phyloP scores from a whole-genome alignment of 331 rosid species.

The Acacia pycnantha region DNA sequence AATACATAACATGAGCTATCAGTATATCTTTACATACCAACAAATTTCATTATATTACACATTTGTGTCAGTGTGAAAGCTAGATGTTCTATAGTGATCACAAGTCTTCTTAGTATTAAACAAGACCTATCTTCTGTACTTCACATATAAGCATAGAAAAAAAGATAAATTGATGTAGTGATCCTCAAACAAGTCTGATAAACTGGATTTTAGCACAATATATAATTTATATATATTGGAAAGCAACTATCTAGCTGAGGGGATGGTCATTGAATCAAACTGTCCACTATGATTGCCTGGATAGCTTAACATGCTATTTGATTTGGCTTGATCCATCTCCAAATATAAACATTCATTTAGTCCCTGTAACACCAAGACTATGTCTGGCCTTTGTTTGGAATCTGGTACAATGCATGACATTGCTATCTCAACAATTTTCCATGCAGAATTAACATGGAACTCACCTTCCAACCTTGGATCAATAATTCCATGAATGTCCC shows the following conservation, averaged over 20 bases:
- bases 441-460: neutral
- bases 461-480: conserved; percentile 29
- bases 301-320: neutral
- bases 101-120: no score
- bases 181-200: no score
- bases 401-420: neutral
- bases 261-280: neutral
- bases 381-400: neutral
- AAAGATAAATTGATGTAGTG: no score
- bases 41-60: no score
- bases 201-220: no score
- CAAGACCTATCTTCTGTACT: no score
- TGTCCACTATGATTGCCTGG: neutral
- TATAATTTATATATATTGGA: no score
- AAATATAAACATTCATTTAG: neutral
- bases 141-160: no score
- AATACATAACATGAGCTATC: no score
- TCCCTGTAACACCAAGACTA: neutral
- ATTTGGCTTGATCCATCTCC: neutral
- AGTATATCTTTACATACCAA: no score
- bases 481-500: conserved; percentile 24
- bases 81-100: no score
- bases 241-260: neutral
- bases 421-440: neutral
- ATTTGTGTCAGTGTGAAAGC: no score